phyloP scores from a whole-genome alignment of 75 land plant genomes.

The Adiantum capillusveneris region DNA sequence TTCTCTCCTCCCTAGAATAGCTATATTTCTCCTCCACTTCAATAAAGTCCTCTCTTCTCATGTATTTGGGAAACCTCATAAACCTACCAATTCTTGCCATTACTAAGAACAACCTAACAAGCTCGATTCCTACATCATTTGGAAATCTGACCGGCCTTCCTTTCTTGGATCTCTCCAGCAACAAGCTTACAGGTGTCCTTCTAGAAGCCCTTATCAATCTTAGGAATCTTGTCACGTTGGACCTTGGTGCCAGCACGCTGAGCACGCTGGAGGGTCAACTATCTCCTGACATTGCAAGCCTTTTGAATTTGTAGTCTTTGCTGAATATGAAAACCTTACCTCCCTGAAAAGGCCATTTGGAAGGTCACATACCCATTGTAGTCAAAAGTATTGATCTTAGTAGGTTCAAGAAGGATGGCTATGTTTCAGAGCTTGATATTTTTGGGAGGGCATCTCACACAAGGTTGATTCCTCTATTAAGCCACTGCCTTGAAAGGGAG shows the following conservation, averaged over 20 bases:
- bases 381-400: too few species aligned
- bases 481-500: constrained; percentile 78
- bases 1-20: constrained; percentile 20
- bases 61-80: constrained; percentile 28
- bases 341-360: constrained; percentile 19
- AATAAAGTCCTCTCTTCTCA: constrained; percentile 34
- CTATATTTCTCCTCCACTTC: constrained; percentile 56
- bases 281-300: too few species aligned
- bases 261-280: constrained; percentile 19
- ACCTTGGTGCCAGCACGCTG: constrained; percentile 33
- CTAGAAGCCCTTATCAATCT: constrained; percentile 35
- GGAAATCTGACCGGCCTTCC: constrained; percentile 27
- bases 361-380: too few species aligned
- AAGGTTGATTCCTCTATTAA: constrained; percentile 66
- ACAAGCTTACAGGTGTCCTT: constrained; percentile 54
- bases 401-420: too few species aligned
- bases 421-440: constrained; percentile 84
- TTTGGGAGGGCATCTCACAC: constrained; percentile 56
- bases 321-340: constrained; percentile 20
- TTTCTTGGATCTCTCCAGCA: constrained; percentile 47
- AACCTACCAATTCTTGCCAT: constrained; percentile 39
- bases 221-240: constrained; percentile 10
- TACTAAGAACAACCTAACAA: constrained; percentile 9
- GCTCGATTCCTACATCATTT: constrained; percentile 47
- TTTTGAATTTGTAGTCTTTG: constrained; percentile 6